These are phyloP conservation scores for Fomitopsis schrenkii DNA, from an alignment of 1,284 basidiomycete genomes.

Conservation along the genomic window DNA sequence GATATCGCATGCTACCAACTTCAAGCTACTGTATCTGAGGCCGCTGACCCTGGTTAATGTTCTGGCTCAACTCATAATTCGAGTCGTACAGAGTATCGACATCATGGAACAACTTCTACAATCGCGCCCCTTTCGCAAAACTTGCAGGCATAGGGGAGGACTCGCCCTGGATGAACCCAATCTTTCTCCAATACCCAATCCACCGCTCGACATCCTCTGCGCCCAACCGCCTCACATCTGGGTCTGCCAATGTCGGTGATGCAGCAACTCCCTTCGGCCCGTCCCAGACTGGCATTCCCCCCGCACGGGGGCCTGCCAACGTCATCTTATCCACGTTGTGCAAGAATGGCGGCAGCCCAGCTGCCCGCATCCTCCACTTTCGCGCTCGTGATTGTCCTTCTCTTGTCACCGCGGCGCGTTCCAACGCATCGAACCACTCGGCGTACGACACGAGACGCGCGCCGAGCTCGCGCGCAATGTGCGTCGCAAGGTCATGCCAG, in stretches of 20 bases:
- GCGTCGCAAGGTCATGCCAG: constrained; percentile 15
- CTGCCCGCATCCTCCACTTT: not conserved
- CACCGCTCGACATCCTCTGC: constrained; percentile 3
- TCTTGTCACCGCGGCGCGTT: too few relatives aligned
- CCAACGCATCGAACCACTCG: constrained; percentile 18
- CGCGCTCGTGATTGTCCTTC: too few relatives aligned
- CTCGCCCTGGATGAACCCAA: not conserved
- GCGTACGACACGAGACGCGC: constrained; percentile 20
- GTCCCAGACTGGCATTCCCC: not conserved
- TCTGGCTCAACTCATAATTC: too few relatives aligned
- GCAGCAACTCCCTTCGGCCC: not conserved
- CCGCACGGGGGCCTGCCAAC: not conserved
- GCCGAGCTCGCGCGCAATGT: constrained; percentile 13
- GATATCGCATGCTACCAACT: too few relatives aligned
- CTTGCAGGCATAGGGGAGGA: not conserved
- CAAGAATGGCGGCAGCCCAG: not conserved
- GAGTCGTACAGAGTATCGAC: too few relatives aligned
- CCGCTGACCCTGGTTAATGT: too few relatives aligned
- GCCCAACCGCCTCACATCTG: not conserved
- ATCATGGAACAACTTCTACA: not conserved
- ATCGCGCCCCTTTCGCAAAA: not conserved
- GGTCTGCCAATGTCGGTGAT: constrained; percentile 2
- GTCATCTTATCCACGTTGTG: not conserved
- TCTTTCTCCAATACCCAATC: not conserved
- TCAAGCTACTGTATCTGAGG: too few relatives aligned